Percentiles rank a stretch among this genome's conserved stretches.
These are phyloP conservation scores for Candida gigantensis DNA, from an alignment of 1,139 yeast genomes.

Conservation along the genomic window DNA sequence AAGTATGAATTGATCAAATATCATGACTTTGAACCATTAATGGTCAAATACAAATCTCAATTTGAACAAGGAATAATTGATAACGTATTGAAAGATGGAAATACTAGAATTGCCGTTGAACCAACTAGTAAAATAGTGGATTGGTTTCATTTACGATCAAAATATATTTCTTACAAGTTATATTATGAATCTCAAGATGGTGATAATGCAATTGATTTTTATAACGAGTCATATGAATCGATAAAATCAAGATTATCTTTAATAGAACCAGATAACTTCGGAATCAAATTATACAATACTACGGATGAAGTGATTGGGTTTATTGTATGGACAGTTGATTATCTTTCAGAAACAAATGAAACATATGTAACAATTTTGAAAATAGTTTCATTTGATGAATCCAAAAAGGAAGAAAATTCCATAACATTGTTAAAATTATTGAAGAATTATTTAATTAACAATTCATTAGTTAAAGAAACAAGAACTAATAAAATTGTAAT, in stretches of 20 bases:
- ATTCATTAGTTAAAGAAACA: constrained; percentile 9
- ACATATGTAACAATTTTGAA: constrained; percentile 33
- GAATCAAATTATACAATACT: constrained; percentile 26
- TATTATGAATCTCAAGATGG: constrained; percentile 19
- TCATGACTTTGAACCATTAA: constrained; percentile 32
- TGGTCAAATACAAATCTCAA: constrained; percentile 25
- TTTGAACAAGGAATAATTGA: constrained; percentile 19
- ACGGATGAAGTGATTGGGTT: constrained; percentile 26
- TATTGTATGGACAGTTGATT: constrained; percentile 45
- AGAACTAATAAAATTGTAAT: constrained; percentile 25
- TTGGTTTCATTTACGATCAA: constrained; percentile 49
- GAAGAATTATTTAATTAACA: constrained; percentile 18
- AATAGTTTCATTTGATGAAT: constrained; percentile 23
- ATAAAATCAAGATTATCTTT: constrained; percentile 23
- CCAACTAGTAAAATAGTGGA: constrained; percentile 36
- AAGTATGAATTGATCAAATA: constrained; percentile 24
- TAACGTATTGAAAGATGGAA: constrained; percentile 26
- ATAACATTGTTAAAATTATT: constrained; percentile 27
- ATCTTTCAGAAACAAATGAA: constrained; percentile 20
- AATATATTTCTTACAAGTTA: constrained; percentile 34
- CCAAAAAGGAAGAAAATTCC: constrained; percentile 19
- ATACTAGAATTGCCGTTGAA: constrained; percentile 29
- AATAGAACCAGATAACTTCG: constrained; percentile 32
- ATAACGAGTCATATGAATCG: constrained; percentile 24
- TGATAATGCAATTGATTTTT: constrained; percentile 24